These are phyloP conservation scores for Trametes elegans DNA, from an alignment of 768 basidiomycete species.

Conservation along the genomic window DNA sequence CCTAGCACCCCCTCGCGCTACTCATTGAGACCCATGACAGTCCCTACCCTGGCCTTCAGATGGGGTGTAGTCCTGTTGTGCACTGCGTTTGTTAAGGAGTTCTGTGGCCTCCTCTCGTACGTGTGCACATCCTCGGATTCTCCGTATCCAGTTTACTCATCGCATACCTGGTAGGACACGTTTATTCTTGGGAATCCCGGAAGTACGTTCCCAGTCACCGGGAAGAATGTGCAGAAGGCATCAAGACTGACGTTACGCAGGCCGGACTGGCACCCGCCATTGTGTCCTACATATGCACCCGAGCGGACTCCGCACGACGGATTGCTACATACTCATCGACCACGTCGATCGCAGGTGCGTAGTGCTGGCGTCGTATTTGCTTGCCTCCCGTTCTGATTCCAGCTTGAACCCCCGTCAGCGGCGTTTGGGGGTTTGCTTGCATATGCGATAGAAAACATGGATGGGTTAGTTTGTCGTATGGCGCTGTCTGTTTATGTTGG, in stretches of 20 bases:
- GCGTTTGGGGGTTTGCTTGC: slow-evolving; percentile 17
- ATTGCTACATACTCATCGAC: slow-evolving; percentile 3
- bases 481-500: not conserved
- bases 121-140: not conserved
- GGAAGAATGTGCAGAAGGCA: not conserved
- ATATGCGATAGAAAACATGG: slow-evolving; percentile 14
- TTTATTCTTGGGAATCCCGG: slow-evolving; percentile 1
- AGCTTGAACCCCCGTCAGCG: not conserved
- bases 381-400: not conserved
- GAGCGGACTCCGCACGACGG: slow-evolving; percentile 2
- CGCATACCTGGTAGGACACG: not conserved
- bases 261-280: slow-evolving; percentile 12
- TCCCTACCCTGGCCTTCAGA: slow-evolving; percentile 11
- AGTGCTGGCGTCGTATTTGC: not conserved
- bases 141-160: not conserved
- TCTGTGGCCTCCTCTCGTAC: slow-evolving; percentile 6
- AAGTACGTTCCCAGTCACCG: not conserved
- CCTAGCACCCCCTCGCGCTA: too few species aligned
- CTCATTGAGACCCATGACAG: not conserved
- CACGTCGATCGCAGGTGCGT: slow-evolving; percentile 8
- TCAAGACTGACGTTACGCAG: not conserved
- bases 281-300: slow-evolving; percentile 14
- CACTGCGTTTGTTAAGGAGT: slow-evolving; percentile 9
- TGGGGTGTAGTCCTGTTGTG: slow-evolving; percentile 5
- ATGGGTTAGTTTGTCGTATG: not conserved